Evolutionary conservation across 768 basidiomycete genomes (phyloP), one percentile per base, ranked within the genome.

Genomic region (Termitomyces sp.): DNA sequence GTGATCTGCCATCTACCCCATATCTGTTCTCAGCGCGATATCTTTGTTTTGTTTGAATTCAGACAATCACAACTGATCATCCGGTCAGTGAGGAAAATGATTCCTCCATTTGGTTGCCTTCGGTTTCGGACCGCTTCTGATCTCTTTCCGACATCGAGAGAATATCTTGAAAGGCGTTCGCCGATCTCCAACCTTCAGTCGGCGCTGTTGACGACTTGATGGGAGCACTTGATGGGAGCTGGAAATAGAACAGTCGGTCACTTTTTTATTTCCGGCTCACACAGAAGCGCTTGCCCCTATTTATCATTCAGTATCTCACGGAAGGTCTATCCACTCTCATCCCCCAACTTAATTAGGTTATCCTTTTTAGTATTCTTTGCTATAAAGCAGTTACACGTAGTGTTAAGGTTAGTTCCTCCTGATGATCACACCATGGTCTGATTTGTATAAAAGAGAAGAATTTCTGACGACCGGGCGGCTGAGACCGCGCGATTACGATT

Each of bases 391-490:
- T 50, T 62, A 62, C 52, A 46, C 61, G 57, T 67, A 68, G 66
- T 61, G 63, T 70, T 70, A 69, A 68, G 63, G 61, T 70, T 66
- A 61, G 57, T 59, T 62, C 58, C 64, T 55, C 7, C 8, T 59
- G 54, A 54, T 63, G 59, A 57, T 69, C 63, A 71, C 55, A 60
- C 32, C 38, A 47, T 49, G 35, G 43, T 56, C 57, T 61, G 47
- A 53, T 49, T 40, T 33, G 55, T 70, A 68, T 64, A 67, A 66
- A 64, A 47, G 53, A 54, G 40, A 32, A 54, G 40, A 32, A 13
- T 30, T 6, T 26, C 13, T 30, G n/a, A 41, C 40, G 6, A 20
- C 6, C 40, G 14, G 10, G 32, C 36, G 20, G 36, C 13, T 54
- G 18, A 32, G 53, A 54, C 40, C n/a, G 26, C 23, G 7, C 26